Evolutionary conservation across 306 rosid genomes (phyloP), one percentile per base, ranked within the genome.

Genomic region (Glycine tomentella): DNA sequence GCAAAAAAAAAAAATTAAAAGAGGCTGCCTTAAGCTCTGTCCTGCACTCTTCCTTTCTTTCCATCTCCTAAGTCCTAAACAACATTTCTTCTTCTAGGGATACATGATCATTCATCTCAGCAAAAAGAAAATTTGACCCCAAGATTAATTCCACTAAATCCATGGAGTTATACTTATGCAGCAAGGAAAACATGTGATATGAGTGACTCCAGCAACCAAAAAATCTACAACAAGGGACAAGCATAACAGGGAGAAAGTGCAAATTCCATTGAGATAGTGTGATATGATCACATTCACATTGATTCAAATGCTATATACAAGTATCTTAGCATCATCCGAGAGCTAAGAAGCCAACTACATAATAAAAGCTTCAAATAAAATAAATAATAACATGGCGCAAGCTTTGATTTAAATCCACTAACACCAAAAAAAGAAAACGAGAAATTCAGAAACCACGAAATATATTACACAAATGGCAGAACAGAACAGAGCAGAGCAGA

Each of bases 231-330:
- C 48, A 66, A 34, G 31, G 59, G 12, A 38, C 44, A 38, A 38
- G 44, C 44, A 38, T 38, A 4, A 38, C 44, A 38, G 44, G 15
- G 40, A 77, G 75, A 38, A 84, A 77, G 20, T 81, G 62, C 53
- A 81, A 81, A 77, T 77, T 78, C 52, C 77, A 81, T 87, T 76
- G 74, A 71, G 69, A 83, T 31, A 76, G 75, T 44, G 59, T 68
- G 72, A 84, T 70, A 65, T 42, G 72, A 84, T 80, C 82, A 80
- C 31, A 25, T 25, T 25, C 31, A 25, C 82, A 70, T 80, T 66
- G 76, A 81, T 48, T 64, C 84, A 84, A 74, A 78, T 62, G 79
- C 58, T 82, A 83, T 87, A 50, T 83, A 87, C 89, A 83, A 67
- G 67, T 52, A 66, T 66, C 82, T 77, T 58, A 76, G 66, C 84